A percentile compares a stretch with the other conserved stretches of the same genome.
These are phyloP conservation scores for Pythium aphanidermatum DNA, from an alignment of 352 stramenopile genomes.

Conservation along the genomic window DNA sequence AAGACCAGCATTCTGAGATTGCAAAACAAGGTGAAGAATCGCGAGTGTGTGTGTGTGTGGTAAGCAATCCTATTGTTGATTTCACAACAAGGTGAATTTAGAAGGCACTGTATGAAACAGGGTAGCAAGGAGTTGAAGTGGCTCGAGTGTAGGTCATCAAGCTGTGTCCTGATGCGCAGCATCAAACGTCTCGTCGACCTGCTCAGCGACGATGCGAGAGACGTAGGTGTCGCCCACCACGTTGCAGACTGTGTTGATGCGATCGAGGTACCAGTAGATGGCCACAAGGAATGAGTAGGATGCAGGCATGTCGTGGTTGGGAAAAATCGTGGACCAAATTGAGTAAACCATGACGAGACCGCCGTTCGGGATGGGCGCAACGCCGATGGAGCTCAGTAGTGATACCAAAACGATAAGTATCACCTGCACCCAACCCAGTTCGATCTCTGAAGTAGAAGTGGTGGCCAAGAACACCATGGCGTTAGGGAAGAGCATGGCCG, in stretches of 20 bases:
- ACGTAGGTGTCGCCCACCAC: conserved; percentile 64
- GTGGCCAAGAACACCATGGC: conserved; percentile 62
- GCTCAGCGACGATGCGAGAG: conserved; percentile 68
- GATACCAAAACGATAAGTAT: conserved; percentile 58
- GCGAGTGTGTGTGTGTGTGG: too few relatives aligned
- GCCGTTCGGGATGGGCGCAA: conserved; percentile 61
- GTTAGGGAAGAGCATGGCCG: conserved; percentile 63
- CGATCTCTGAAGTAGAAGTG: conserved; percentile 29
- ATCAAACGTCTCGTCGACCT: conserved; percentile 59
- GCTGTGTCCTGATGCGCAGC: too few relatives aligned
- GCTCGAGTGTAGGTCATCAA: too few relatives aligned
- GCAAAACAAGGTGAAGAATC: background rate
- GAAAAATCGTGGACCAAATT: conserved; percentile 68
- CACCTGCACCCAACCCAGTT: conserved; percentile 40
- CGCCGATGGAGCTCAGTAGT: conserved; percentile 50
- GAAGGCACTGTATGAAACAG: too few relatives aligned
- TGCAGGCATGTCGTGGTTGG: conserved; percentile 36
- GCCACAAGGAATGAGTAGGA: conserved; percentile 72
- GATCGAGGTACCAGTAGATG: conserved; percentile 67
- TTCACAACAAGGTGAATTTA: conserved; percentile 14
- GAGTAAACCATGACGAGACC: conserved; percentile 73
- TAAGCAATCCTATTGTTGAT: too few relatives aligned
- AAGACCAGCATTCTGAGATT: conserved; percentile 10
- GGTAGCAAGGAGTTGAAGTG: too few relatives aligned
- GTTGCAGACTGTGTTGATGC: conserved; percentile 68